Base-by-base conservation (phyloP, 2,329 filamentous ascomycete species). In the Aaosphaeria pasadenensis region DNA sequence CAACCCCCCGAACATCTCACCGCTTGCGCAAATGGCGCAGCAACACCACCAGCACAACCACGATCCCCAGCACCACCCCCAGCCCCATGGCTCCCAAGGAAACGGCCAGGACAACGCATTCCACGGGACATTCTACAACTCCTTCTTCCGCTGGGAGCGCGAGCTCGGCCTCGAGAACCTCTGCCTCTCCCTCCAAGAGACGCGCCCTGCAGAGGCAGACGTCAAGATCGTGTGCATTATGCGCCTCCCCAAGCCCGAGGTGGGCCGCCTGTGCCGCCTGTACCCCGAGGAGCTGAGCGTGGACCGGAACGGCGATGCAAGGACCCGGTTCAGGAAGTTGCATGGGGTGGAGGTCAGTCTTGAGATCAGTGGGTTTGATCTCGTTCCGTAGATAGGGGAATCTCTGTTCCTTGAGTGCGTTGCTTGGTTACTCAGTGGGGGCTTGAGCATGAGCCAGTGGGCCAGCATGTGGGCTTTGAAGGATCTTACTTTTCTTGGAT, bases 261-360 rank as follows among this genome's bases (percentile, higher is more conserved):
- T 80, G 32, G 68, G 70, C 45, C 68, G 71, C 48, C 72, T 76
- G 33, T 64, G 66, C n/a, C 71, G 78, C 30, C 72, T 77, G 63
- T 80, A 81, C 54, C 71, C 84, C 11, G 81, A 82, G 46, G 79
- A 83, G 53, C 71, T 75, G 42, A 55, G 40, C 6, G 52, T 65
- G 28, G 65, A 68, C 47, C 52, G 56, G 35, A 56, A 56, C 5
- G 59, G 63, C 6, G 66, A 70, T 53, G 66, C 65, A 5, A 48
- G 68, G 47, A 70, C 66, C 2, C 42, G 56, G 48, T 70, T 69
- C 39, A 45, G 62, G 32, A 60, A 50, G 35, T 36, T 67, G 41
- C 57, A 62, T 51, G 64, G 65, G 1, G 56, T 61, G 7, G 65
- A 69, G 13, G 58, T 70, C 2, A 61, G 62, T 50, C 49, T 69